Base-by-base conservation (phyloP, 306 rosid genomes). In the Benincasa hispida region DNA sequence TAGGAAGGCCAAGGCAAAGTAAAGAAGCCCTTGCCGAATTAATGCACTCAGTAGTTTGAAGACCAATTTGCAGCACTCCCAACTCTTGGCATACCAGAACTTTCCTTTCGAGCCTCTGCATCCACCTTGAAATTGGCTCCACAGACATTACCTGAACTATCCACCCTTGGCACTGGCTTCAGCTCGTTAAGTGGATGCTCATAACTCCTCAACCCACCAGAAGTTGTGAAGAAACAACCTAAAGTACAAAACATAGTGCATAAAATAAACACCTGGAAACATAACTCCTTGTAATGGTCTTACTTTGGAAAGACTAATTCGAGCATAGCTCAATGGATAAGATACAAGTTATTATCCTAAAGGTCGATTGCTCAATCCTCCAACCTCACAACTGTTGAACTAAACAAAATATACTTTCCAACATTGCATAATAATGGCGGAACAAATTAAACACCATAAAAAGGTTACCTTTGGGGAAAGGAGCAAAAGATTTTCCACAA, bases 31-130 rank as follows among this genome's bases (percentile, higher is more conserved):
- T 19, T 19, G 73, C 76, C 62, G 21, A 73, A 66, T 76, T 24
- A n/a, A 74, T 47, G 77, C 79, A 81, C 79, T 90, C 85, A 94
- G 67, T 86, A 90, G 83, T 90, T 76, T 56, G 88, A 7, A 6
- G 99, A 89, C 99, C 99, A 94, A 85, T 94, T 89, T 77, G 98
- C 96, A 58, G 99, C 96, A 87, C 99, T 91, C 78, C 96, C 99
- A 51, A 94, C 98, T 84, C 99, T 88, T 0, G 99, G 96, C 90
- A 94, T 94, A 80, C 99, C 97, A 54, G 84, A 61, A 24, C 75
- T 13, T 80, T 92, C 99, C 88, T 92, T 94, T 76, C 89, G 87
- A 39, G 85, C 74, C 5, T 86, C 88, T 1, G 83, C 88, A 77
- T 94, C 98, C 74, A 94, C 99, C 75, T 87, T 82, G 88, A 94